These are phyloP conservation scores for Theobroma cacao DNA, from an alignment of 345 rosid species.

Conservation along the genomic window DNA sequence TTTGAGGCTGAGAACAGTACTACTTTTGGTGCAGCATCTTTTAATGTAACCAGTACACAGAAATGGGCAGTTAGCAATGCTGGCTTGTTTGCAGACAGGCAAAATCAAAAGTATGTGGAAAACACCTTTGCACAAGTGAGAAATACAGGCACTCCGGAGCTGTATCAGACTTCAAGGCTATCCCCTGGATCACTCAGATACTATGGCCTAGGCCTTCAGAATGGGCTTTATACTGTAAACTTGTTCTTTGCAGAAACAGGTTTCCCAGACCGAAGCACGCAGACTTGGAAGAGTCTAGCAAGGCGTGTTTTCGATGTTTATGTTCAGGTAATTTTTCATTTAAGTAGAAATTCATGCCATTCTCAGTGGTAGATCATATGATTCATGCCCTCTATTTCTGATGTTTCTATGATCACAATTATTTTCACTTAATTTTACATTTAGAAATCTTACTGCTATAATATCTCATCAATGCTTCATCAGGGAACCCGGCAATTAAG, in stretches of 20 bases:
- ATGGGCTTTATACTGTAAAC: constrained; percentile 29
- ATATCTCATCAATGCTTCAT: constrained; percentile 7
- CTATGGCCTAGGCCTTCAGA: constrained; percentile 35
- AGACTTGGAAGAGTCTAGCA: constrained; percentile 43
- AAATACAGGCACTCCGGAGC: constrained; percentile 38
- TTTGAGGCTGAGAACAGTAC: constrained; percentile 37
- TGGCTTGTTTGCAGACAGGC: constrained; percentile 45
- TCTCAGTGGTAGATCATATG: neutral
- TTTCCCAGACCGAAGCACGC: constrained; percentile 29
- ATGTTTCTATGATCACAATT: neutral
- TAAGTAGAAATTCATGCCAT: neutral
- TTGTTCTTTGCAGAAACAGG: constrained; percentile 50
- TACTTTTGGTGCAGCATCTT: neutral
- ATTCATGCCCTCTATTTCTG: too few species aligned
- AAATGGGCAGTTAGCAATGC: constrained; percentile 64
- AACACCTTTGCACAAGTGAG: constrained; percentile 24
- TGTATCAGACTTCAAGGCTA: constrained; percentile 37
- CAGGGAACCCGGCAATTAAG: constrained; percentile 29
- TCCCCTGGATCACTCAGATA: constrained; percentile 42
- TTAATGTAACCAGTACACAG: constrained; percentile 26
- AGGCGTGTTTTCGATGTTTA: constrained; percentile 49
- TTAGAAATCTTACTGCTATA: neutral
- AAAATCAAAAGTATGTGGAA: constrained; percentile 24
- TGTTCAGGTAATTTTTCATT: constrained; percentile 34
- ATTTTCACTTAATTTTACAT: neutral